Evolutionary conservation across 2,329 filamentous ascomycete species (phyloP).

Genomic region (Parascedosporium putredinis): DNA sequence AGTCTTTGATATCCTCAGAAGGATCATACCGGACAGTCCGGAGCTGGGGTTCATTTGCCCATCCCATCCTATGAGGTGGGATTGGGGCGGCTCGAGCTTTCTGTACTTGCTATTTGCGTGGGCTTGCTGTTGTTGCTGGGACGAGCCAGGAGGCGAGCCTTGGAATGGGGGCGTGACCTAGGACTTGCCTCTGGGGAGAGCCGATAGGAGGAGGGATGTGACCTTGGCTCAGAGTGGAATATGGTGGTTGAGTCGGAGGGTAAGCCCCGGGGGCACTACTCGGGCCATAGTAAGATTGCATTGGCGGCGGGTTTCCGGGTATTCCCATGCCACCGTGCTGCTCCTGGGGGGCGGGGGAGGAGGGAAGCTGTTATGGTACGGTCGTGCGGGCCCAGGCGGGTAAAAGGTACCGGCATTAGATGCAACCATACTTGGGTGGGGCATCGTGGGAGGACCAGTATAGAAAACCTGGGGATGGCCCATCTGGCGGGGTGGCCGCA

Average conservation of each 20-base stretch:
- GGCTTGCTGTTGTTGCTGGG: conserved; percentile 9
- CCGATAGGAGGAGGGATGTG: background rate
- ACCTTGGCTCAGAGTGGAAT: background rate
- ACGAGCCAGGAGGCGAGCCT: background rate
- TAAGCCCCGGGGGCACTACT: background rate
- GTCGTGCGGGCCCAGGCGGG: conserved; percentile 17
- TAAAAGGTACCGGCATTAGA: conserved; percentile 18
- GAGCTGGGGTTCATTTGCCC: conserved; percentile 38
- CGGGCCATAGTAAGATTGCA: background rate
- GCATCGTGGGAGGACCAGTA: conserved; percentile 23
- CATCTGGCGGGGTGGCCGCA: conserved; percentile 24
- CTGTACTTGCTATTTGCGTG: conserved; percentile 33
- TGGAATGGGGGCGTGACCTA: conserved; percentile 2
- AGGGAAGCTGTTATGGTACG: conserved; percentile 22
- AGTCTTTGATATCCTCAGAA: conserved; percentile 47
- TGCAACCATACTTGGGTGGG: conserved; percentile 17
- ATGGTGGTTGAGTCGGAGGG: background rate
- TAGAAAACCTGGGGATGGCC: conserved; percentile 23
- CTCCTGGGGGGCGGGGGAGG: conserved; percentile 19
- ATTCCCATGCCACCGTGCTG: conserved; percentile 16
- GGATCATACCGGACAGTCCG: conserved; percentile 47
- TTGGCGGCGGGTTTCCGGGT: background rate
- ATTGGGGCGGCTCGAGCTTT: conserved; percentile 50
- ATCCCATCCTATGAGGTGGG: conserved; percentile 37
- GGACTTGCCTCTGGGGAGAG: background rate